A percentile compares a stretch with the other conserved stretches of the same genome.
phyloP scores from a whole-genome alignment of 2,329 filamentous ascomycete genomes.

The Microsporum ferrugineum region DNA sequence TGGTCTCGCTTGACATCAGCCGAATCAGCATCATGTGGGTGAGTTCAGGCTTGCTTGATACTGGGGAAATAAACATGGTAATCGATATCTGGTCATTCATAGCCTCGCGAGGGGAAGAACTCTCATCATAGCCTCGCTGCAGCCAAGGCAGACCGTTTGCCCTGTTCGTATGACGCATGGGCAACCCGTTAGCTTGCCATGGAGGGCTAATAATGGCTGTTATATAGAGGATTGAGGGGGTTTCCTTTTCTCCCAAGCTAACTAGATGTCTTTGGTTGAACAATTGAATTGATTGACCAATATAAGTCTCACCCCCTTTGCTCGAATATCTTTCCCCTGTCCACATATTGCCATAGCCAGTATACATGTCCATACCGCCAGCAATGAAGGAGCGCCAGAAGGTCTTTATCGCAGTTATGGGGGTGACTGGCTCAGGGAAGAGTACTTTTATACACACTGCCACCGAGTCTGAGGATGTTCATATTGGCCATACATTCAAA shows the following conservation, averaged over 20 bases:
- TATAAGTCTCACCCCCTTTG: neutral
- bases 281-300: too few relatives aligned
- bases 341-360: neutral
- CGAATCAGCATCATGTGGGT: neutral
- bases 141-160: neutral
- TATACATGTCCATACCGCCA: neutral
- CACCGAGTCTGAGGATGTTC: neutral
- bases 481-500: slow-evolving; percentile 8
- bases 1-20: neutral
- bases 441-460: slow-evolving; percentile 26
- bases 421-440: slow-evolving; percentile 34
- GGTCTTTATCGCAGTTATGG: slow-evolving; percentile 30
- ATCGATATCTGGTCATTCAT: neutral
- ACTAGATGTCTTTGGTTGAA: too few relatives aligned
- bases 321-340: neutral
- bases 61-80: neutral
- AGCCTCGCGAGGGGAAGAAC: neutral
- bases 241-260: neutral
- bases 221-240: neutral
- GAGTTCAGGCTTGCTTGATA: neutral
- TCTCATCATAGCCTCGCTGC: neutral
- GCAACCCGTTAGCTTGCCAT: neutral
- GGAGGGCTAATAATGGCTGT: neutral
- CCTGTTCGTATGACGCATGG: neutral
- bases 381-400: slow-evolving; percentile 4